These are phyloP conservation scores for Kalmusia sp. DNA, from an alignment of 2,329 filamentous ascomycete genomes.

Conservation along the genomic window DNA sequence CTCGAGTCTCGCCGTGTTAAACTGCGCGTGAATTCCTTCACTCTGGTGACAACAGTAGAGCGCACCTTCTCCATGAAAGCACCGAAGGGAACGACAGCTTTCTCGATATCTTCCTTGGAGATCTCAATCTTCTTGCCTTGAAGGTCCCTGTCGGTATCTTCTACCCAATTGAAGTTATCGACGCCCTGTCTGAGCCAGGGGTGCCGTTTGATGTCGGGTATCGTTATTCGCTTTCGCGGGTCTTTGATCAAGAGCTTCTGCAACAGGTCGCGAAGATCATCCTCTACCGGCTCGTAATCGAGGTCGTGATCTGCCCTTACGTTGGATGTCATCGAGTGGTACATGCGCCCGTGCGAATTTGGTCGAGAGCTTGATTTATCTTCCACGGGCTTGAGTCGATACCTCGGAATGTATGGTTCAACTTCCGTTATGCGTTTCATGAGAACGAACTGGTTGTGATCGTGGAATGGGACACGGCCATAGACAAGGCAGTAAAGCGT, in stretches of 20 bases:
- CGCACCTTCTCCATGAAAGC: conserved; percentile 85
- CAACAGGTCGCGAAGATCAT: conserved; percentile 79
- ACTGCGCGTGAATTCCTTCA: conserved; percentile 31
- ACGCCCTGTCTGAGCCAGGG: conserved; percentile 87
- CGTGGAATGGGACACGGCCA: conserved; percentile 90
- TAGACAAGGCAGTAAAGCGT: conserved; percentile 96
- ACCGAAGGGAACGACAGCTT: conserved; percentile 80
- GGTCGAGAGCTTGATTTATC: conserved; percentile 53
- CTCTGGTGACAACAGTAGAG: conserved; percentile 72
- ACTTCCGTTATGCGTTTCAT: conserved; percentile 91
- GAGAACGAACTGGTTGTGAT: conserved; percentile 89
- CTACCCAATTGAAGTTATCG: conserved; percentile 82
- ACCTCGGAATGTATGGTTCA: conserved; percentile 86
- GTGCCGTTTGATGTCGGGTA: conserved; percentile 92
- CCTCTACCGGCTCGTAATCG: conserved; percentile 84
- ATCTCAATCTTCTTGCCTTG: conserved; percentile 89
- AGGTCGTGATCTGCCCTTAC: conserved; percentile 81
- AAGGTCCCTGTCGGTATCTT: conserved; percentile 81
- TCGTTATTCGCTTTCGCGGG: conserved; percentile 83
- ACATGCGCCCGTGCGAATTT: conserved; percentile 55
- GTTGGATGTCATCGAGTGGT: conserved; percentile 63
- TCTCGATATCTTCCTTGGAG: conserved; percentile 88
- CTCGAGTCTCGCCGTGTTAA: conserved; percentile 52
- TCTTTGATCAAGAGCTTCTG: conserved; percentile 85
- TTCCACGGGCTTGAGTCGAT: conserved; percentile 77